A percentile compares a stretch with the other conserved stretches of the same genome.
These are phyloP conservation scores for Geranium incanum DNA, from an alignment of 441 rosid species.

Conservation along the genomic window DNA sequence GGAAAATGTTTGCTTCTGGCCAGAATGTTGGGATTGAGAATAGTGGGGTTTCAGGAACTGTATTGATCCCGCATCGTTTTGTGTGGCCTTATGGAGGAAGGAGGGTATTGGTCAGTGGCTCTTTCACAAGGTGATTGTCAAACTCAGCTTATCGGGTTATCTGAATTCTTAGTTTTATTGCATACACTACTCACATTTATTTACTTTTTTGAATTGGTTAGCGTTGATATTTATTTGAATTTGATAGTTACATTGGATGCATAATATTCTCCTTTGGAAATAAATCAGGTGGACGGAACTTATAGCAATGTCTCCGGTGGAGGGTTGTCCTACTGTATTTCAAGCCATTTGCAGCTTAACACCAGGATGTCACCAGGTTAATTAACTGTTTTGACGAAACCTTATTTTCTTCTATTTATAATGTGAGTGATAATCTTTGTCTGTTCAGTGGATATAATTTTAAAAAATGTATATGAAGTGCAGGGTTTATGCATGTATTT, in stretches of 20 bases:
- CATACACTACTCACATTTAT: neutral
- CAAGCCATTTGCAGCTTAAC: slow-evolving; percentile 72
- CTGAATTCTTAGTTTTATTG: neutral
- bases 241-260: slow-evolving; percentile 11
- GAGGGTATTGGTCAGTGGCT: slow-evolving; percentile 48
- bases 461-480: too few relatives aligned
- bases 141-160: too few relatives aligned
- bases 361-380: slow-evolving; percentile 92
- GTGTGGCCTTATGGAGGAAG: slow-evolving; percentile 69
- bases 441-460: neutral
- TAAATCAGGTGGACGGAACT: slow-evolving; percentile 65
- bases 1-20: slow-evolving; percentile 65
- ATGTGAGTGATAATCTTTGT: neutral
- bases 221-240: slow-evolving; percentile 1
- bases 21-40: slow-evolving; percentile 41
- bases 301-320: slow-evolving; percentile 82
- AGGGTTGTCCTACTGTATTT: slow-evolving; percentile 84
- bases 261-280: slow-evolving; percentile 16
- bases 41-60: slow-evolving; percentile 36
- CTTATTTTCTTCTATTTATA: neutral
- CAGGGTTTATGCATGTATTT: too few relatives aligned
- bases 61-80: slow-evolving; percentile 59
- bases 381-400: slow-evolving; percentile 6
- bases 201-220: neutral
- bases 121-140: slow-evolving; percentile 39